These are phyloP conservation scores for Penicillium simplicissimum DNA, from an alignment of 495 filamentous ascomycete genomes.

Conservation along the genomic window DNA sequence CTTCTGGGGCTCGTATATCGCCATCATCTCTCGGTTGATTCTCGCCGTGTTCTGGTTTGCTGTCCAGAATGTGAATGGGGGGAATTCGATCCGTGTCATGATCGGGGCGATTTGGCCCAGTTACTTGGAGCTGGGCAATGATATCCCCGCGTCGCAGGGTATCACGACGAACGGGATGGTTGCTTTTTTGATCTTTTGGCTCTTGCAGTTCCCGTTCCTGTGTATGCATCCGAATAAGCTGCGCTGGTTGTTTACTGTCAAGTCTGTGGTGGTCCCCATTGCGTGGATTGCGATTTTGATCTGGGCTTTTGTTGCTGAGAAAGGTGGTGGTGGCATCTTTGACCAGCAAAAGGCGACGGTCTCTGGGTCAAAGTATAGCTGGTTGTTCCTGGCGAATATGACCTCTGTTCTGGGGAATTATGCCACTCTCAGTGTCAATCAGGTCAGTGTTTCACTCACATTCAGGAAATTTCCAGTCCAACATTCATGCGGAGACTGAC, in stretches of 20 bases:
- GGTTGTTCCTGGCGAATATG: constrained; percentile 46
- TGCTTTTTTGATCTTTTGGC: constrained; percentile 60
- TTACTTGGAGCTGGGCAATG: constrained; percentile 55
- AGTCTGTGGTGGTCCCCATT: constrained; percentile 46
- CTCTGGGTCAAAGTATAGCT: constrained; percentile 41
- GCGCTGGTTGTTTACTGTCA: constrained; percentile 48
- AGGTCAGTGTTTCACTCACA: constrained; percentile 21
- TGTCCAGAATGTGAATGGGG: constrained; percentile 68
- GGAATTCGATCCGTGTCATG: constrained; percentile 65
- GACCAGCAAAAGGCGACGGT: constrained; percentile 33
- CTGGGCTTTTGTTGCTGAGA: constrained; percentile 48
- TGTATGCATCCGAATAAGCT: constrained; percentile 48
- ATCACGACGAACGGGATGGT: constrained; percentile 67
- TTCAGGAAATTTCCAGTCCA: not conserved
- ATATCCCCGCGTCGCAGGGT: constrained; percentile 55
- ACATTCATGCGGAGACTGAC: too few relatives aligned
- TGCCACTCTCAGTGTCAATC: constrained; percentile 43
- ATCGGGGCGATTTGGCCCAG: constrained; percentile 68
- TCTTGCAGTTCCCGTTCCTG: constrained; percentile 49
- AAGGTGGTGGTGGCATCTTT: constrained; percentile 36
- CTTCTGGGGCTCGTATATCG: constrained; percentile 68
- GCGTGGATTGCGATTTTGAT: constrained; percentile 50
- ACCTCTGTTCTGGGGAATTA: constrained; percentile 49
- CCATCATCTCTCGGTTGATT: constrained; percentile 65
- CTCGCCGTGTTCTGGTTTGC: constrained; percentile 74